Evolutionary conservation across 2,329 filamentous ascomycete genomes (phyloP).

Genomic region (Metarhizium anisopliae): DNA sequence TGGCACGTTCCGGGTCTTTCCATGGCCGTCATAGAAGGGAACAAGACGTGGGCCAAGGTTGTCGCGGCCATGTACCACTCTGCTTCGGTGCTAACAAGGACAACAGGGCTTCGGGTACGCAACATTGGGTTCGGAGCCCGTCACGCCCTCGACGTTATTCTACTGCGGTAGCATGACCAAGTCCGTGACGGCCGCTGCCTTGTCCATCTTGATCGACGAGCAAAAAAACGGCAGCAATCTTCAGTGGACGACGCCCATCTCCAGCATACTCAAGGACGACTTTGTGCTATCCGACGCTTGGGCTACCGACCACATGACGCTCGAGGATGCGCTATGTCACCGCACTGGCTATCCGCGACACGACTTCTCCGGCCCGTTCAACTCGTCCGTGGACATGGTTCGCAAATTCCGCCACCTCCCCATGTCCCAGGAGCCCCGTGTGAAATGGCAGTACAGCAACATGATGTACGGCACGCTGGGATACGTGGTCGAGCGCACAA

Average conservation of each 20-base stretch:
- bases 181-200: conserved; percentile 37
- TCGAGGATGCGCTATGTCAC: conserved; percentile 43
- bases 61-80: neutral
- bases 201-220: conserved; percentile 37
- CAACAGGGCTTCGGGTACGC: conserved; percentile 33
- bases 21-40: conserved; percentile 29
- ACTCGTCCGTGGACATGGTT: conserved; percentile 11
- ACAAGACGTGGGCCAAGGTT: conserved; percentile 26
- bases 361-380: conserved; percentile 18
- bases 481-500: conserved; percentile 30
- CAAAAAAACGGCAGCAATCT: conserved; percentile 29
- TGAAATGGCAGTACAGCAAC: conserved; percentile 37
- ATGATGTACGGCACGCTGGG: conserved; percentile 35
- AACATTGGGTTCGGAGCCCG: conserved; percentile 22
- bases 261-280: conserved; percentile 32
- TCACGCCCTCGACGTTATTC: conserved; percentile 38
- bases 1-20: conserved; percentile 33
- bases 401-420: conserved; percentile 33
- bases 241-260: conserved; percentile 35
- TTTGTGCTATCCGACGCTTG: conserved; percentile 35
- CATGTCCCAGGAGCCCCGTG: conserved; percentile 31
- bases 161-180: conserved; percentile 45
- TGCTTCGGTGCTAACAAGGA: conserved; percentile 1
- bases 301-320: conserved; percentile 34
- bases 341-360: conserved; percentile 36